Percentiles rank a stretch among this genome's conserved stretches.
These are phyloP conservation scores for Cryptosporidium sp. DNA, from an alignment of 169 alveolate genomes.

Conservation along the genomic window DNA sequence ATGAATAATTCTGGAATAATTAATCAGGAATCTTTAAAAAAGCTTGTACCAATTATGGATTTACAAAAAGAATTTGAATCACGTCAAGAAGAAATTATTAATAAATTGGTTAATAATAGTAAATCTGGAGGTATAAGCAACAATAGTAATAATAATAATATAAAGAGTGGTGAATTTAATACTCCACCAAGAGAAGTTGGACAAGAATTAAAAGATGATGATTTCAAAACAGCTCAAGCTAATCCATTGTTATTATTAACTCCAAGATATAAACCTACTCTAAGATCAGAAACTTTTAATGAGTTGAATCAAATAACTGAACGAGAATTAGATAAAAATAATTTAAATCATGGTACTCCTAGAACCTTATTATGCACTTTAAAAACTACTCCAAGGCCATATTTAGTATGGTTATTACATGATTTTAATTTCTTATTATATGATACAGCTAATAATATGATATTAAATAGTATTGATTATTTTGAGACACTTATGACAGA, in stretches of 20 bases:
- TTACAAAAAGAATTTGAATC: conserved; percentile 47
- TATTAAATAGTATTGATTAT: conserved; percentile 60
- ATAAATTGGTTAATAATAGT: conserved; percentile 16
- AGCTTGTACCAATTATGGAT: conserved; percentile 11
- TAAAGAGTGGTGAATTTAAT: neutral
- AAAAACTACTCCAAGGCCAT: conserved; percentile 71
- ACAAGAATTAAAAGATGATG: neutral
- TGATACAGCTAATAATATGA: conserved; percentile 56
- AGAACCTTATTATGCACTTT: conserved; percentile 56
- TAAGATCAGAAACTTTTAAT: conserved; percentile 27
- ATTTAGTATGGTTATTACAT: conserved; percentile 44
- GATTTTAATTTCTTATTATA: conserved; percentile 63
- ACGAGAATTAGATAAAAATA: neutral
- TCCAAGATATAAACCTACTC: conserved; percentile 68
- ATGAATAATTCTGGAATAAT: conserved; percentile 68
- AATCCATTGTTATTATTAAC: conserved; percentile 58
- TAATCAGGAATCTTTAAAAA: conserved; percentile 38
- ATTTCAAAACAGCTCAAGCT: conserved; percentile 12
- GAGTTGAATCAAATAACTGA: neutral
- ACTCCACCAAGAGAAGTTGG: conserved; percentile 2
- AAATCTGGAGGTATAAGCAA: neutral
- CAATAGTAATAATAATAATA: neutral
- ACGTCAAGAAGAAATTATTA: conserved; percentile 32
- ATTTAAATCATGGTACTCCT: neutral
- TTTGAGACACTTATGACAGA: conserved; percentile 67